These are phyloP conservation scores for Penicillium pancosmium DNA, from an alignment of 495 filamentous ascomycete species.

Conservation along the genomic window DNA sequence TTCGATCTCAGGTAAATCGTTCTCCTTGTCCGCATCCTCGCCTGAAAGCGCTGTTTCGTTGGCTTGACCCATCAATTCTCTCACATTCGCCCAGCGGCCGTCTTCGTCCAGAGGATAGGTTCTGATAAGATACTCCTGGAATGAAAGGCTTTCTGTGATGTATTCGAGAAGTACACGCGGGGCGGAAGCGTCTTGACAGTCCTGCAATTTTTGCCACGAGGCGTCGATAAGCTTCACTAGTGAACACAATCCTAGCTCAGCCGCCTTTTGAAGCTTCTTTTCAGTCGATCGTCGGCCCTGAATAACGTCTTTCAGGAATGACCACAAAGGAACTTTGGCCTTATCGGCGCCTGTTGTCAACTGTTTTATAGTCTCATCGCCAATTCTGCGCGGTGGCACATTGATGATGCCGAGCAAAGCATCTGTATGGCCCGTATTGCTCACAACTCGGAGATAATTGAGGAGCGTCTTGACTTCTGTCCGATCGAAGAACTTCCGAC, in stretches of 20 bases:
- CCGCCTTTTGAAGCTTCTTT: constrained; percentile 67
- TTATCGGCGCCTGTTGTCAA: constrained; percentile 73
- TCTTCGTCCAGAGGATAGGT: constrained; percentile 78
- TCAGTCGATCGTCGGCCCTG: constrained; percentile 68
- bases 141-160: constrained; percentile 71
- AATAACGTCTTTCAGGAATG: constrained; percentile 65
- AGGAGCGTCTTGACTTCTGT: constrained; percentile 86
- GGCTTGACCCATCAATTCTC: constrained; percentile 79
- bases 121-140: constrained; percentile 70
- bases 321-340: constrained; percentile 72
- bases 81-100: constrained; percentile 85
- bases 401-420: constrained; percentile 86
- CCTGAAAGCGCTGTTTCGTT: constrained; percentile 57
- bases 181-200: constrained; percentile 48
- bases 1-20: constrained; percentile 75
- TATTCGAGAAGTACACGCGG: constrained; percentile 74
- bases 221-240: constrained; percentile 67
- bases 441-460: constrained; percentile 85
- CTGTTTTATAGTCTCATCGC: constrained; percentile 76
- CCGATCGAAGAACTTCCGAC: constrained; percentile 89
- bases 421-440: constrained; percentile 87
- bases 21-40: constrained; percentile 54
- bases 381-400: constrained; percentile 77
- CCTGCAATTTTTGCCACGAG: constrained; percentile 59
- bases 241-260: constrained; percentile 64